These are phyloP conservation scores for Helenozyma rhizophorensis DNA, from an alignment of 805 yeast species.

Conservation along the genomic window DNA sequence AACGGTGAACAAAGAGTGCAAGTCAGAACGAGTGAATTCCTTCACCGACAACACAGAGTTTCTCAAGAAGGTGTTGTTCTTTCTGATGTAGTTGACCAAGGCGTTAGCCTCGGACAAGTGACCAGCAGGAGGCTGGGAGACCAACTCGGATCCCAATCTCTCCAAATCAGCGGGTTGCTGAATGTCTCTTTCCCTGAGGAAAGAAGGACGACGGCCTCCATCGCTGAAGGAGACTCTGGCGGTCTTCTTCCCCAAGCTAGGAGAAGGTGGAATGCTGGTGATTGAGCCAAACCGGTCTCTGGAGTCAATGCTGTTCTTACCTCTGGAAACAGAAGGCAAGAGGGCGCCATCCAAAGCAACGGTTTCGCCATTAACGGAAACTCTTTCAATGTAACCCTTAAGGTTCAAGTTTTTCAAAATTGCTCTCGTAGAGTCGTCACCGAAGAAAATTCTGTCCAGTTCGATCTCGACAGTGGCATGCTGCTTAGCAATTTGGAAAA, in stretches of 20 bases:
- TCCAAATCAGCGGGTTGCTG: conserved; percentile 43
- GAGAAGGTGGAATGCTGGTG: conserved; percentile 43
- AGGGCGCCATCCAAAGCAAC: conserved; percentile 81
- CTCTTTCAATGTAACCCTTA: conserved; percentile 86
- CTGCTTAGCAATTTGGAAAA: conserved; percentile 80
- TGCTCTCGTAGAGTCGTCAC: conserved; percentile 23
- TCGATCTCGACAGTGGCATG: conserved; percentile 79
- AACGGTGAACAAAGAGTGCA: conserved; percentile 90
- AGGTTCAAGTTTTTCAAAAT: conserved; percentile 47
- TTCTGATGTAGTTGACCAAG: conserved; percentile 68
- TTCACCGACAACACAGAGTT: conserved; percentile 84
- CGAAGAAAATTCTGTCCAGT: conserved; percentile 55
- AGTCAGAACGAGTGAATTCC: conserved; percentile 80
- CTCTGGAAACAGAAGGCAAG: conserved; percentile 50
- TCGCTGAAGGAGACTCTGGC: conserved; percentile 30
- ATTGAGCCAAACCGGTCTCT: conserved; percentile 40
- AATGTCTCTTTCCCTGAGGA: conserved; percentile 27
- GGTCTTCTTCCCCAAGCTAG: conserved; percentile 29
- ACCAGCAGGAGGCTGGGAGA: conserved; percentile 68
- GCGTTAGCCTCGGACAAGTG: conserved; percentile 77
- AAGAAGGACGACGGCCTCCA: conserved; percentile 33
- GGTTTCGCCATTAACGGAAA: conserved; percentile 70
- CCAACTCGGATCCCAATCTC: conserved; percentile 59
- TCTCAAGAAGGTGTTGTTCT: conserved; percentile 86
- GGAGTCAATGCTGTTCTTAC: conserved; percentile 48